Base-by-base conservation (phyloP, 192 early-diverging fungal genomes). In the Gonapodya prolifera region DNA sequence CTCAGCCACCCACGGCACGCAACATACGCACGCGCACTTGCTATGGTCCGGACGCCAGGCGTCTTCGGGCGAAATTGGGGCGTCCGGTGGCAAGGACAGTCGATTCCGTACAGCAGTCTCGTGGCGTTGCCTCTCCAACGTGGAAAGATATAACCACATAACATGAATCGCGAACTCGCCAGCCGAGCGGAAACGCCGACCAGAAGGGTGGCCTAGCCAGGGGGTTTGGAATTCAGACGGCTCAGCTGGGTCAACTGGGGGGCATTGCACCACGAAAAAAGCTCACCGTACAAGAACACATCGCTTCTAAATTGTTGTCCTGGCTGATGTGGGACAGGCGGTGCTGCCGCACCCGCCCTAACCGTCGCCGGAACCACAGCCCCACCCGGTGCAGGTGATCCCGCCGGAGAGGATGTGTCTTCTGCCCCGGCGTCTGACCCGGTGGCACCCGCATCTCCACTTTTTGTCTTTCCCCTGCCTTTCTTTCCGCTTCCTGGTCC, bases 151-250 rank as follows among this genome's bases (percentile, higher is more conserved):
- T 2, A 73, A 29, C 28, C 18, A 73, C 71, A 73, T 73, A 29
- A 32, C 71, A 29, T 73, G 71, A 8, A 73, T 32, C 28, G 32
- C 28, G 71, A 73, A 73, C 31, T 73, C 71, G 13, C 28, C 71
- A 29, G 71, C 71, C 8, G 71, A 73, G 8, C 32, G 18, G 71
- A 73, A 73, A 2, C 32, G 18, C 2, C 71, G 71, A 32, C 71
- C 71, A 18, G 71, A 73, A 29, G 71, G 71, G 71, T 73, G 71
- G 45, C 45, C 45, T 61, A 61, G 45, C 8, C 45, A 61, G 23
- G 45, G 45, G 23, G 45, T 61, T n/a, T n/a, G n/a, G n/a, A n/a
- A n/a, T n/a, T n/a, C n/a, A n/a, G n/a, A n/a, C n/a, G n/a, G n/a
- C n/a, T n/a, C n/a, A n/a, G n/a, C n/a, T n/a, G n/a, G n/a, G n/a